Evolutionary conservation across 257 asterid species (phyloP), one percentile per base, ranked within the genome.

Genomic region (Lavandula angustifolia): DNA sequence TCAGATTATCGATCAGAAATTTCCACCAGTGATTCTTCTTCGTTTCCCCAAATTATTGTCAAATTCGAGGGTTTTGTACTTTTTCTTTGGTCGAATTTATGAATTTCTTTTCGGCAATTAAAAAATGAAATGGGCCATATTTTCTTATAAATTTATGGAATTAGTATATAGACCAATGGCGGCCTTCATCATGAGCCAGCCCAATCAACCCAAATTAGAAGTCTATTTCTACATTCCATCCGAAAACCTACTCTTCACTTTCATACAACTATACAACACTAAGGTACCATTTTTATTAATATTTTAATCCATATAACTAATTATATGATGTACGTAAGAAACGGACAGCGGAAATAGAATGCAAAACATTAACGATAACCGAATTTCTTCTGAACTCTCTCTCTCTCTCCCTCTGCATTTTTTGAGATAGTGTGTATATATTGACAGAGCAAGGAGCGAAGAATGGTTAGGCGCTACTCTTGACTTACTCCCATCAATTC

Each of bases 11-110:
- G 11, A 50, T 72, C 58, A 6, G 48, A 54, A 53, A 7, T 34
- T 34, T 22, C 9, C n/a, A 51, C 63, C 37, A 34, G 44, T n/a
- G 17, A 16, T 7, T 31, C 7, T 7, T 31, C 7, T 18, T 27
- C 22, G 18, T 17, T 40, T 59, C 6, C 32, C 13, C 48, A 3
- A 49, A 18, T 33, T 46, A 29, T 33, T 46, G 4, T 18, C 54
- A 41, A 51, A 38, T 34, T 59, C 64, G 59, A 65, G 73, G 68
- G 68, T 52, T 72, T 58, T 35, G 67, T 40, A 3, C 17, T 1
- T 22, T 70, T 7, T 32, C 3, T 31, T 22, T 34, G 9, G 32
- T 17, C 35, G 12, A 38, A 27, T 38, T 29, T 60, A 38, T 34
- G 29, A 40, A 55, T 7, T 47, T 47, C 3, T 52, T 37, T 13